Evolutionary conservation across 495 filamentous ascomycete species (phyloP), one percentile per base, ranked within the genome.

Genomic region (Penicillium taxi): DNA sequence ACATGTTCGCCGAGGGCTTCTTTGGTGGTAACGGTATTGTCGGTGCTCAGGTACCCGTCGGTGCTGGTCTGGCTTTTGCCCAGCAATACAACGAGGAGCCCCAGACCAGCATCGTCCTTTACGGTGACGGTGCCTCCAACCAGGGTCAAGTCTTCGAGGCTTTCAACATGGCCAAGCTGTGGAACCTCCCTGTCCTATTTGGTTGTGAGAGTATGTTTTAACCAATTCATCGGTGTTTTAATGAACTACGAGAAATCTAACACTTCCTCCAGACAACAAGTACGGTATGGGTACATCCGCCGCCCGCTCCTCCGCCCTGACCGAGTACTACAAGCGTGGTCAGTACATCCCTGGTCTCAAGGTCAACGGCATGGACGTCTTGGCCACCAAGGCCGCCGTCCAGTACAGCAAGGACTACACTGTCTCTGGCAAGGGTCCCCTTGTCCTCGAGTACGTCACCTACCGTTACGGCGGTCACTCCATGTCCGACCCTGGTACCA

Each of bases 81-180:
- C 88, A 96, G 71, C 81, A 94, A 67, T 98, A 98, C 72, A 80
- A 77, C 61, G 77, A 74, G 51, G 77, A 81, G 66, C 75, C 82
- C 66, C 87, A 84, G 59, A 85, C 84, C 32, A 85, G 84, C 38
- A 75, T 98, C 46, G 77, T 86, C 38, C 74, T 98, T 35, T 98
- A 98, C 62, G 91, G 90, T 74, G 91, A 98, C 52, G 91, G 91
- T 70, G 91, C 91, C 41, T 81, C 80, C 69, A 98, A 98, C 73
- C 91, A 98, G 74, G 91, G 91, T 48, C 91, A 98, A 67, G 93
- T 98, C 42, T 98, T 98, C 57, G 91, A 98, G 75, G 87, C 91
- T 39, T 98, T 94, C 78, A 98, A 98, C 80, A 98, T 98, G 91
- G 91, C 91, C 31, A 96, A 96, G 79, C 81, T 98, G 41, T 98